Conservation (phyloP, 352 stramenopile species). For the Pythium plurisporium region DNA sequence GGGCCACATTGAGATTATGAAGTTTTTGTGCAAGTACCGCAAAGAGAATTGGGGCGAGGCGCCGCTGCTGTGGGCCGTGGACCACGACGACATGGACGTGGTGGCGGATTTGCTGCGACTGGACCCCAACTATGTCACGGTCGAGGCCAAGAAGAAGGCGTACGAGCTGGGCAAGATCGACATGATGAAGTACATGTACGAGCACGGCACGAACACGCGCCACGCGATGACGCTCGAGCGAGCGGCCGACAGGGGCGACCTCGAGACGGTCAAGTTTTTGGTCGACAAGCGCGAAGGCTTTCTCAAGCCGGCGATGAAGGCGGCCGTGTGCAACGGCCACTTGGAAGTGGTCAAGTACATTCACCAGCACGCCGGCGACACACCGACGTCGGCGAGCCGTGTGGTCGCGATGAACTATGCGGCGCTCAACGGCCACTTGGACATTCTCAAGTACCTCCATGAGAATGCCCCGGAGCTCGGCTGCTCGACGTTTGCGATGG, state of each 20-base stretch:
- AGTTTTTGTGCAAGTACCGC: conserved; percentile 45
- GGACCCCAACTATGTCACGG: conserved; percentile 29
- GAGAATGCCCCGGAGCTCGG: conserved; percentile 22
- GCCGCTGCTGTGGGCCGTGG: conserved; percentile 33
- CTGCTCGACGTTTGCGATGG: conserved; percentile 30
- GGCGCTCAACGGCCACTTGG: conserved; percentile 30
- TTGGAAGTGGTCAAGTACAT: conserved; percentile 50
- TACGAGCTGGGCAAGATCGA: conserved; percentile 35
- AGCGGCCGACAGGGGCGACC: conserved; percentile 33
- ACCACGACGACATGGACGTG: conserved; percentile 30
- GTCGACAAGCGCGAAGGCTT: conserved; percentile 40
- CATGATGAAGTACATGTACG: conserved; percentile 55
- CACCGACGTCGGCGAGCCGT: conserved; percentile 39
- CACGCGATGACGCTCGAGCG: conserved; percentile 41
- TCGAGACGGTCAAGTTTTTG: conserved; percentile 52
- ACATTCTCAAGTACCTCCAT: conserved; percentile 32
- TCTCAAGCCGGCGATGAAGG: conserved; percentile 48
- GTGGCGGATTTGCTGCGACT: conserved; percentile 29
- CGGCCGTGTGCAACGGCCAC: conserved; percentile 35
- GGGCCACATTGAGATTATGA: conserved; percentile 30
- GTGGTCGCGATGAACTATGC: conserved; percentile 44
- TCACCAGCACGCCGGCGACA: conserved; percentile 34
- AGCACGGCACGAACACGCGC: conserved; percentile 33
- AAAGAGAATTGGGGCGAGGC: conserved; percentile 38
- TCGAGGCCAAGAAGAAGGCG: conserved; percentile 43